phyloP scores from a whole-genome alignment of 176 grass and related monocot genomes.

The Paspalum vaginatum region DNA sequence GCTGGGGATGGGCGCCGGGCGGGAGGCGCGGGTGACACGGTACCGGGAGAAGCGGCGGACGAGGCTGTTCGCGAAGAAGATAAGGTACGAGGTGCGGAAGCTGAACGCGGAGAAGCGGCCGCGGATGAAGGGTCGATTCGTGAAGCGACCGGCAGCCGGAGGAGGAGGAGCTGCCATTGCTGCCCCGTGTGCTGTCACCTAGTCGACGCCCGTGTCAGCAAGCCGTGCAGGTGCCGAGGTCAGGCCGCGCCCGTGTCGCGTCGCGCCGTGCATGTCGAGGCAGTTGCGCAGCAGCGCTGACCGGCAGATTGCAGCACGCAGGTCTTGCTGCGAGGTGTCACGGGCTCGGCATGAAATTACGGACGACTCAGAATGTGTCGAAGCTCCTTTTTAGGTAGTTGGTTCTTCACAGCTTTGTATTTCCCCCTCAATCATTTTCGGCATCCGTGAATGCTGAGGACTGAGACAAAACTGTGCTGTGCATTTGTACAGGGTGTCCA shows the following conservation, averaged over 20 bases:
- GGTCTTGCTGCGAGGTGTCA: conserved; percentile 16
- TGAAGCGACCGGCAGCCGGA: conserved; percentile 54
- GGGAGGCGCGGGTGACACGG: conserved; percentile 75
- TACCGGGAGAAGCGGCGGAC: conserved; percentile 98
- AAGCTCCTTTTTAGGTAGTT: conserved; percentile 34
- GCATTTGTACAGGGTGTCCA: conserved; percentile 8
- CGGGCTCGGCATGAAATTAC: conserved; percentile 42
- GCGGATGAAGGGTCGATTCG: conserved; percentile 95
- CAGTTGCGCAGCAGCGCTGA: neutral
- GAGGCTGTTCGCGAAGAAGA: conserved; percentile 97
- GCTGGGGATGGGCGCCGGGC: conserved; percentile 37
- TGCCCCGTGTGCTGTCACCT: conserved; percentile 39
- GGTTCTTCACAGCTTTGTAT: neutral
- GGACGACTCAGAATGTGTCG: conserved; percentile 37
- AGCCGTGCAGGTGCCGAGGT: neutral
- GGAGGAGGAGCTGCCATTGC: neutral
- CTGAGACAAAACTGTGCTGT: conserved; percentile 28
- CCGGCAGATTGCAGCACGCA: neutral
- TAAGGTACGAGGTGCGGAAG: conserved; percentile 97
- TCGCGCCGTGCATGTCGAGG: neutral
- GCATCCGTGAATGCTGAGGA: neutral
- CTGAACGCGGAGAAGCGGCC: conserved; percentile 98
- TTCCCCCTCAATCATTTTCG: neutral
- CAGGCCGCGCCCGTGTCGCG: neutral
- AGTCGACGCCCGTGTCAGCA: neutral